Base-by-base conservation (phyloP, 495 filamentous ascomycete species). In the Friedmanniomyces endolithicus region DNA sequence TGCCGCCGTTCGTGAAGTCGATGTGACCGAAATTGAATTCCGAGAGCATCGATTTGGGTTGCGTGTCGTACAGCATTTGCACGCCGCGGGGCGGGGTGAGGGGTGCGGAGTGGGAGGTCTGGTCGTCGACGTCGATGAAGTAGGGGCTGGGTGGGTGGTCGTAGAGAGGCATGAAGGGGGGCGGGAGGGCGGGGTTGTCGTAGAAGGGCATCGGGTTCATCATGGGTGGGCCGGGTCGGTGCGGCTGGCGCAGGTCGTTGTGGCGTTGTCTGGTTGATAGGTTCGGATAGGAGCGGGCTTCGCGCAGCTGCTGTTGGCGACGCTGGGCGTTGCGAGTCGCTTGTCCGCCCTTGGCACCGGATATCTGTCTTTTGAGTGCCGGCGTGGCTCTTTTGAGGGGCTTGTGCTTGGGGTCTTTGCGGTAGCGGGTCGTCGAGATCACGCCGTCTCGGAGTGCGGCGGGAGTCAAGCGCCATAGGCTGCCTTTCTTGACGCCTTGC, bases 341-440 rank as follows among this genome's bases (percentile, higher is more conserved):
- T 59, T 78, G 73, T 4, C 80, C 78, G 39, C 77, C 79, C 60
- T 74, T 79, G 14, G 75, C 71, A 37, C 75, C 80, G 33, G 80
- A 75, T 19, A 71, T 69, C 60, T 80, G 78, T 31, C 78, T 72
- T 43, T 75, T 70, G 25, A 70, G 70, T 14, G 68, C 70, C 19
- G 75, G 72, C 9, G 63, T 55, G 14, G 57, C 55, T 56, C 75
- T 80, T 59, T 74, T 79, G 62, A 66, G 68, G 48, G 69, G 71
- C 41, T 76, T 73, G 44, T 25, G 53, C 52, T 62, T 62, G 23
- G 59, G 56, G 27, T 50, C 44, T 62, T 76, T 79, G 45, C 86
- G 75, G 64, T 84, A 89, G 39, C 86, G 74, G 1, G 86, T 90
- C 6, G 86, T 90, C 0, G 84, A 84, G 65, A 84, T 78, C 52